Evolutionary conservation across 148 eudicot genomes (phyloP), one percentile per base, ranked within the genome.

Genomic region (Cornus florida): DNA sequence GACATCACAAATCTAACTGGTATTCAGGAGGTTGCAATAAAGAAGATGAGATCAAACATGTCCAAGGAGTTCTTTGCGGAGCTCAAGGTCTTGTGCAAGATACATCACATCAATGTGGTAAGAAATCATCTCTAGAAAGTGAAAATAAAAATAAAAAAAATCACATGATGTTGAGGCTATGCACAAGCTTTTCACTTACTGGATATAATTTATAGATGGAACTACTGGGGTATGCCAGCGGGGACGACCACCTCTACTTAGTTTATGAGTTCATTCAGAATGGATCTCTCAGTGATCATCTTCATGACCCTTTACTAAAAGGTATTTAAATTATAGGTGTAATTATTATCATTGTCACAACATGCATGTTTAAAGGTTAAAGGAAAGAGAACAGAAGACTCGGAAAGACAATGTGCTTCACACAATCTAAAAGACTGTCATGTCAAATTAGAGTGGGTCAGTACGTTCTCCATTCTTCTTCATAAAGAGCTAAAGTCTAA

Each of bases 61-160:
- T 85, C 85, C 41, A 88, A 88, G 85, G 90, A 88, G 81, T 88
- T 88, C 73, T 72, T 88, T n/a, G 90, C 88, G 39, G 90, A 88
- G 79, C 85, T 88, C 9, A 88, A 85, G 78, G 90, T 85, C 67
- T 86, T 88, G 57, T 83, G 88, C 87, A 88, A 73, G 82, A 79
- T 88, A 62, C 88, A 88, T 78, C 90, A 88, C 60, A 85, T 85
- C 20, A 85, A 88, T 79, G 90, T 88, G 84, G 90, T 85, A 85
- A 56, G 90, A 10, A 62, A 46, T 57, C 33, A 53, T 56, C 23
- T 17, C 12, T 68, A 17, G 7, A 69, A 43, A 70, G 60, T 53
- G 35, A 20, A 6, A 43, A 62, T 14, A 23, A 28, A 20, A 28
- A 28, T 0, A 28, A 46, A 82, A 20, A 5, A 43, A 62, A 13